A percentile compares a stretch with the other conserved stretches of the same genome.
Conservation (phyloP, 352 stramenopile genomes). For the Phytopythium cucurbitacearum region DNA sequence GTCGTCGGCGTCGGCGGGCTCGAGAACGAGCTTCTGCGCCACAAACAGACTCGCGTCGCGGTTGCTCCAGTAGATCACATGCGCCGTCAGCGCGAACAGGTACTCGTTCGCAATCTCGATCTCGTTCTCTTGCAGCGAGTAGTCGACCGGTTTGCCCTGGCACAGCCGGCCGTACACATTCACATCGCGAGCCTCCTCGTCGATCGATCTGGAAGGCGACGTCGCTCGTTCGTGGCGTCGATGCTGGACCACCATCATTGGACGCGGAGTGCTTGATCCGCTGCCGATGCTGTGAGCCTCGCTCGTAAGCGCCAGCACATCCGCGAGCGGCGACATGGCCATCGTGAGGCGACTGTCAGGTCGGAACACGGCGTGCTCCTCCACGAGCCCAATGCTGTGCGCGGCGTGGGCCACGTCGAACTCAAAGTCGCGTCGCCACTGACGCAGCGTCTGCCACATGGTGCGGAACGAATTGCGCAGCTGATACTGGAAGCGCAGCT, state of each 20-base stretch:
- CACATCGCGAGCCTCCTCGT: constrained; percentile 34
- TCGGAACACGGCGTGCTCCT: constrained; percentile 12
- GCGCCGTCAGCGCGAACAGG: constrained; percentile 88
- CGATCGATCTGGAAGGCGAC: constrained; percentile 14
- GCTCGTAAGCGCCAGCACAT: constrained; percentile 18
- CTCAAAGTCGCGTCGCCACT: constrained; percentile 77
- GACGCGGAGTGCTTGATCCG: too few relatives aligned
- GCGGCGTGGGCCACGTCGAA: constrained; percentile 62
- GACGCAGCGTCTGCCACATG: constrained; percentile 73
- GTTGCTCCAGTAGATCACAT: constrained; percentile 92
- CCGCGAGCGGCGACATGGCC: constrained; percentile 22
- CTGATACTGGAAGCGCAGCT: constrained; percentile 83
- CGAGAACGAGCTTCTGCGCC: constrained; percentile 83
- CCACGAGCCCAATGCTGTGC: constrained; percentile 69
- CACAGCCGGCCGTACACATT: constrained; percentile 61
- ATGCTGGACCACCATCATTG: background rate
- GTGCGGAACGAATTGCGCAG: constrained; percentile 75
- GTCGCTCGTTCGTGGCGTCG: background rate
- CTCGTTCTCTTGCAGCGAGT: constrained; percentile 92
- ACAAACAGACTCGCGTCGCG: constrained; percentile 91
- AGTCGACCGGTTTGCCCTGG: constrained; percentile 74
- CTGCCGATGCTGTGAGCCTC: constrained; percentile 1
- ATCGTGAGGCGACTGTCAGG: constrained; percentile 8
- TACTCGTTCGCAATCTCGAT: constrained; percentile 94
- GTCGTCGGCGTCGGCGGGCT: constrained; percentile 40